A percentile compares a stretch with the other conserved stretches of the same genome.
Evolutionary conservation across 495 filamentous ascomycete genomes (phyloP).

Genomic region (Aspergillus kassunensis): DNA sequence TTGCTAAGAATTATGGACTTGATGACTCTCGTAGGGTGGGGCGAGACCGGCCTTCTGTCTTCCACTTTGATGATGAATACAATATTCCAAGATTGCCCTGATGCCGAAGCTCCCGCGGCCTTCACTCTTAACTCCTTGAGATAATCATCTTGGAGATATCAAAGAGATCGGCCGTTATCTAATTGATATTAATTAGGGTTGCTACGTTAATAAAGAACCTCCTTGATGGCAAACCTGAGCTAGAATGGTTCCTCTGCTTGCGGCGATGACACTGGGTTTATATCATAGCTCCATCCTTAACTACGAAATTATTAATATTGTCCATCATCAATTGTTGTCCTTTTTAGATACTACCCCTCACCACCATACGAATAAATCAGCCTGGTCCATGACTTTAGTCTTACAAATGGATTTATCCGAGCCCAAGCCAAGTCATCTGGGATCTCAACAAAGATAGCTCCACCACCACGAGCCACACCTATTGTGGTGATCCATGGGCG

Average conservation of each 20-base stretch:
- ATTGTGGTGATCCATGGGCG: constrained; percentile 13
- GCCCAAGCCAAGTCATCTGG: constrained; percentile 4
- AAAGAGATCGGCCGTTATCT: background rate
- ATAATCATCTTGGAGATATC: background rate
- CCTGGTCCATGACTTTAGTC: background rate
- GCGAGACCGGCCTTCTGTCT: constrained; percentile 12
- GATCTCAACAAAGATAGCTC: constrained; percentile 7
- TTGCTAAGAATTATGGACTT: constrained; percentile 13
- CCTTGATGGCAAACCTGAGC: background rate
- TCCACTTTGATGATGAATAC: constrained; percentile 11
- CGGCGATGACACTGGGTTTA: constrained; percentile 8
- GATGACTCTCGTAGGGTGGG: constrained; percentile 11
- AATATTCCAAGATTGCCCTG: background rate
- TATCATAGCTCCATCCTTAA: constrained; percentile 7
- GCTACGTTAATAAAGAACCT: background rate
- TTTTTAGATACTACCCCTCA: constrained; percentile 2
- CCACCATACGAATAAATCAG: background rate
- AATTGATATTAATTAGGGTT: constrained; percentile 7
- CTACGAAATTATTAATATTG: background rate
- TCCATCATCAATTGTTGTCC: background rate
- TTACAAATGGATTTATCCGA: constrained; percentile 12
- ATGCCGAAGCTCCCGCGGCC: constrained; percentile 10
- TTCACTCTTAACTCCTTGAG: background rate
- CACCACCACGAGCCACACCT: constrained; percentile 11
- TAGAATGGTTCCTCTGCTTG: background rate